These are phyloP conservation scores for Byssoonygena ceratinophila DNA, from an alignment of 2,329 filamentous ascomycete genomes.

Conservation along the genomic window DNA sequence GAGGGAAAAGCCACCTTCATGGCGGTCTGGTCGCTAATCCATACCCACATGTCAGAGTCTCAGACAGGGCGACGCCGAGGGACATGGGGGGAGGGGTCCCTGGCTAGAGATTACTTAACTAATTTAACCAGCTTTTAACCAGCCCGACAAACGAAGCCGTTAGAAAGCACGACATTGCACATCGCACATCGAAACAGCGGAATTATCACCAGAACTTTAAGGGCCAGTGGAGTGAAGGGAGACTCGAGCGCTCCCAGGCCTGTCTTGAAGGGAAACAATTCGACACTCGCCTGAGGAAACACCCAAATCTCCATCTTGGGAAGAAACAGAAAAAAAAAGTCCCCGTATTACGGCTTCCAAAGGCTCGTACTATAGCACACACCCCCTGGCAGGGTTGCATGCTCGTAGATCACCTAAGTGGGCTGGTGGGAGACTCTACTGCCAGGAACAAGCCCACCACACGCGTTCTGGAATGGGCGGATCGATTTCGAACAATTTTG, in stretches of 20 bases:
- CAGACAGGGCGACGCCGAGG: neutral
- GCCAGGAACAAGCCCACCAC: neutral
- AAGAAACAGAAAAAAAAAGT: neutral
- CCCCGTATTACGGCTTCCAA: neutral
- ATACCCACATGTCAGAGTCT: slow-evolving; percentile 4
- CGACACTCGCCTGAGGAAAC: too few species aligned
- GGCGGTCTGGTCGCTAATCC: neutral
- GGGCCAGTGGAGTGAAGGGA: too few species aligned
- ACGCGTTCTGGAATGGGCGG: neutral
- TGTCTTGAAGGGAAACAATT: too few species aligned
- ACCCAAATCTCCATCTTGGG: neutral
- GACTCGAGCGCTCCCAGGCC: too few species aligned
- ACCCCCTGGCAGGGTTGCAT: slow-evolving; percentile 8
- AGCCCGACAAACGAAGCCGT: neutral
- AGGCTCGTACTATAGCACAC: neutral
- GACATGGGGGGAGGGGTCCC: neutral
- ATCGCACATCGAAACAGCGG: too few species aligned
- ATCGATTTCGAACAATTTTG: neutral
- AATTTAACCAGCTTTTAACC: too few species aligned
- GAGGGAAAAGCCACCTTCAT: neutral
- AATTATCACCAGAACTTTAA: too few species aligned
- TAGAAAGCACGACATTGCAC: neutral
- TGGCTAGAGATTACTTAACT: neutral
- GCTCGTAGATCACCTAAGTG: neutral
- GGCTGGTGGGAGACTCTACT: neutral